Evolutionary conservation across 2,329 filamentous ascomycete genomes (phyloP).

Genomic region (Aspergillus candidus): DNA sequence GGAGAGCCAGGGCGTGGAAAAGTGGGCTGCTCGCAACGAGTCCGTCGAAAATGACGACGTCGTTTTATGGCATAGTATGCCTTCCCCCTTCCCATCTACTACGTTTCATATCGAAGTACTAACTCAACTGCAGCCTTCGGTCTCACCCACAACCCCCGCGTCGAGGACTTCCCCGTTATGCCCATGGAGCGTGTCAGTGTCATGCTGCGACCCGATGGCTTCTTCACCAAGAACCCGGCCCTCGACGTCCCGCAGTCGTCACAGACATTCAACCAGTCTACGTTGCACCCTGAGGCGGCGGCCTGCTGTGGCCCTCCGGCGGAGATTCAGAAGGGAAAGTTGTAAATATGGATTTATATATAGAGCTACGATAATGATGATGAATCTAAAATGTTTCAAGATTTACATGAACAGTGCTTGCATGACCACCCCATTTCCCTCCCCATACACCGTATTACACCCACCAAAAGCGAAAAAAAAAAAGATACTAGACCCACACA

Average conservation of each 20-base stretch:
- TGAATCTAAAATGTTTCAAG: neutral
- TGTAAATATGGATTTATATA: conserved; percentile 11
- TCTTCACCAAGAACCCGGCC: conserved; percentile 47
- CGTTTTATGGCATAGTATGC: conserved; percentile 36
- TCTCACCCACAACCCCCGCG: conserved; percentile 58
- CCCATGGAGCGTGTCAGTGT: conserved; percentile 50
- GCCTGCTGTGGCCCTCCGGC: conserved; percentile 15
- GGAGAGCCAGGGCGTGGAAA: conserved; percentile 49
- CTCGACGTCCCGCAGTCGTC: conserved; percentile 40
- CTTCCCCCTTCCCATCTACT: neutral
- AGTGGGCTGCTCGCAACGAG: conserved; percentile 46
- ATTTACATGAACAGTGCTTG: no score
- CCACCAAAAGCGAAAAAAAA: no score
- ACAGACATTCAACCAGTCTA: conserved; percentile 37
- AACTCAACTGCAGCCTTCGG: neutral
- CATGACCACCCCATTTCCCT: neutral
- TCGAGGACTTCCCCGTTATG: conserved; percentile 65
- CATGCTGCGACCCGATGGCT: conserved; percentile 45
- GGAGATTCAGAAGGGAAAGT: conserved; percentile 19
- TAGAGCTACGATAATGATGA: neutral
- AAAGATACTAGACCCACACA: no score
- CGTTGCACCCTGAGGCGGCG: conserved; percentile 25
- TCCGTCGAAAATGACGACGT: conserved; percentile 44
- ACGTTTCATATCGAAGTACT: neutral
- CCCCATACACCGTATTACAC: no score